Percentiles rank a stretch among this genome's conserved stretches.
phyloP scores from a whole-genome alignment of 768 basidiomycete species.

The Kwoniella pini region DNA sequence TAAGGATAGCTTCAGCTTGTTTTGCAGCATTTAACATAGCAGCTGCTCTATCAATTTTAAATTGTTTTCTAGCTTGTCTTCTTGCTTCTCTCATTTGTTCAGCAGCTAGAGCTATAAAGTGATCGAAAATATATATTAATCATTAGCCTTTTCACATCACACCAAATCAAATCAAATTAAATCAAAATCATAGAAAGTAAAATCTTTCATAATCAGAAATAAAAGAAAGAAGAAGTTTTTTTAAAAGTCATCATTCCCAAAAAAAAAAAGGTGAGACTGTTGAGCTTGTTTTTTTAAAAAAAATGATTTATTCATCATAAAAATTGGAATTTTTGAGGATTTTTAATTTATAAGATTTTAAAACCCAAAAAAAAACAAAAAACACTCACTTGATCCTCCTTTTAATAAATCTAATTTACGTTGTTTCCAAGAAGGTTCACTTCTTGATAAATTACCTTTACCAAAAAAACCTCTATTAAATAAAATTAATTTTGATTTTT shows the following conservation, averaged over 20 bases:
- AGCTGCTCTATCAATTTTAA: conserved; percentile 86
- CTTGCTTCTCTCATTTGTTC: conserved; percentile 90
- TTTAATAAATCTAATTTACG: conserved; percentile 70
- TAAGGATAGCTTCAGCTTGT: conserved; percentile 59
- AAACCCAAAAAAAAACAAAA: no score
- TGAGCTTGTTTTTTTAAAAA: no score
- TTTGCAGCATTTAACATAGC: conserved; percentile 64
- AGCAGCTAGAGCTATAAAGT: conserved; percentile 68
- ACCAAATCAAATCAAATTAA: not conserved
- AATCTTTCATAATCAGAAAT: not conserved
- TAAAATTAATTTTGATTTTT: conserved; percentile 66
- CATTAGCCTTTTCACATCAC: not conserved
- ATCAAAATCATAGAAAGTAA: not conserved
- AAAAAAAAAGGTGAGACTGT: conserved; percentile 47
- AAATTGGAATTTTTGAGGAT: no score
- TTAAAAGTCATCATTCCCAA: conserved; percentile 43
- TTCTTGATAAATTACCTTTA: conserved; percentile 89
- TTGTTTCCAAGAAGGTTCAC: conserved; percentile 90
- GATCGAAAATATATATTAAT: not conserved
- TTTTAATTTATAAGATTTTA: no score
- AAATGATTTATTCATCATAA: conserved; percentile 51
- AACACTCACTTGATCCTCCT: conserved; percentile 61
- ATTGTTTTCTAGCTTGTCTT: conserved; percentile 81
- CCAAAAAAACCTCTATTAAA: conserved; percentile 96
- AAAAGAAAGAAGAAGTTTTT: conserved; percentile 53